Evolutionary conservation across 169 alveolate species (phyloP), one percentile per base, ranked within the genome.

Genomic region (Plasmodium relictum): DNA sequence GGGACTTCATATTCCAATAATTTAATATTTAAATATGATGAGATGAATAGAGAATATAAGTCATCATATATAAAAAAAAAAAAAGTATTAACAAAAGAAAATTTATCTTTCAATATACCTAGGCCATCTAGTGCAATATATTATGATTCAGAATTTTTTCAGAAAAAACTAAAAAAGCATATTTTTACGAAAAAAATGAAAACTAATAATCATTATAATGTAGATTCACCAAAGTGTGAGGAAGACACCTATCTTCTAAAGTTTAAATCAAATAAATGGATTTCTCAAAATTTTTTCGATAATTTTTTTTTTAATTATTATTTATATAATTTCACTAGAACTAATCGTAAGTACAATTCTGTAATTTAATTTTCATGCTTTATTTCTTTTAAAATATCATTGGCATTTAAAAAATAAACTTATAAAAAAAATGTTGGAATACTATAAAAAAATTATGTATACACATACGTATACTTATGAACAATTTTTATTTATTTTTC

Each of bases 121-220:
- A 62, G 89, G 65, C 89, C 89, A n/a, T 78, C 89, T 8, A 63
- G 89, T 44, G 50, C 89, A 41, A 58, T 78, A 31, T 63, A 78
- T 26, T 78, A 78, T 44, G 70, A 78, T 58, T 48, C 76, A 42
- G 76, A 78, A 39, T 78, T 78, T 52, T 78, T 78, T 44, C 44
- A 78, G 18, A 63, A 76, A 26, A 78, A 78, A 41, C 54, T 65
- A 22, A 63, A 78, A n/a, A 78, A 78, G 18, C 39, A 63, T 59
- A 78, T 63, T 37, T 78, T 62, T 37, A 63, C 65, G 42, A 78
- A 65, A 39, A 62, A 48, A 16, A 56, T 18, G 50, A 78, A 78
- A 65, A 18, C 10, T 42, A 5, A 52, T 10, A 52, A 54, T 22
- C 63, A 3, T 54, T 10, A 22, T 50, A 42, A 78, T 58, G 39